Evolutionary conservation across 2,329 filamentous ascomycete species (phyloP).

Genomic region (Beauveria scarabaeidicola): DNA sequence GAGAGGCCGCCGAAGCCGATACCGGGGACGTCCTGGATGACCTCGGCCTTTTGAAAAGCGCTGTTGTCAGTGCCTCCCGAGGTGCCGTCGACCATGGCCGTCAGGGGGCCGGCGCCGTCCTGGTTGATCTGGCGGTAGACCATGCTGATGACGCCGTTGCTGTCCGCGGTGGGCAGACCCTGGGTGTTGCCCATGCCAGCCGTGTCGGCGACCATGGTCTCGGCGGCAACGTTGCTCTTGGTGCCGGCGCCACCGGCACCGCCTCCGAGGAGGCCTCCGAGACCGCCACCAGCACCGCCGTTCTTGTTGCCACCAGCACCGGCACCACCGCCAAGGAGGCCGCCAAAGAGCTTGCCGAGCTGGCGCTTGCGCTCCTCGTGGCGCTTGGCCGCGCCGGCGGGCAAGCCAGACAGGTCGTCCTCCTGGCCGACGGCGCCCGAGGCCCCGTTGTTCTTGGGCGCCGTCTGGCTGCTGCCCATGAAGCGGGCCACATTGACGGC

Average conservation of each 20-base stretch:
- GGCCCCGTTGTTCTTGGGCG: slow-evolving; percentile 31
- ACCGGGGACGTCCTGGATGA: slow-evolving; percentile 55
- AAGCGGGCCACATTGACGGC: slow-evolving; percentile 49
- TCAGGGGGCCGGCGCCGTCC: slow-evolving; percentile 57
- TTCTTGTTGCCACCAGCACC: not conserved
- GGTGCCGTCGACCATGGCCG: slow-evolving; percentile 51
- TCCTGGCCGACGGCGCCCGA: slow-evolving; percentile 33
- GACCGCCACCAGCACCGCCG: slow-evolving; percentile 21
- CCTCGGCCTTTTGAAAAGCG: slow-evolving; percentile 52
- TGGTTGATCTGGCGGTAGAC: slow-evolving; percentile 62
- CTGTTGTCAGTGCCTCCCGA: slow-evolving; percentile 52
- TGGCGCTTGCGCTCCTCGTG: slow-evolving; percentile 20
- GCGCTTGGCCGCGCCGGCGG: slow-evolving; percentile 14
- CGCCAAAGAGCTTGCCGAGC: slow-evolving; percentile 23
- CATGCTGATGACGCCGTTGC: slow-evolving; percentile 51
- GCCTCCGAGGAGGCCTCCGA: slow-evolving; percentile 22
- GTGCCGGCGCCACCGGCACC: slow-evolving; percentile 13
- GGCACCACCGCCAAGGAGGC: slow-evolving; percentile 11
- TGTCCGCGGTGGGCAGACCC: slow-evolving; percentile 51
- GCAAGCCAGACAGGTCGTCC: slow-evolving; percentile 30
- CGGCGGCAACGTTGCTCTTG: slow-evolving; percentile 31
- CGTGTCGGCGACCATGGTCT: slow-evolving; percentile 42
- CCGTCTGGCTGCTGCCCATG: slow-evolving; percentile 38
- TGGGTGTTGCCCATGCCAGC: slow-evolving; percentile 40
- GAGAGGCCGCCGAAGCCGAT: slow-evolving; percentile 48